Evolutionary conservation across 306 rosid genomes (phyloP).

Genomic region (Hippophae gyantsensis): DNA sequence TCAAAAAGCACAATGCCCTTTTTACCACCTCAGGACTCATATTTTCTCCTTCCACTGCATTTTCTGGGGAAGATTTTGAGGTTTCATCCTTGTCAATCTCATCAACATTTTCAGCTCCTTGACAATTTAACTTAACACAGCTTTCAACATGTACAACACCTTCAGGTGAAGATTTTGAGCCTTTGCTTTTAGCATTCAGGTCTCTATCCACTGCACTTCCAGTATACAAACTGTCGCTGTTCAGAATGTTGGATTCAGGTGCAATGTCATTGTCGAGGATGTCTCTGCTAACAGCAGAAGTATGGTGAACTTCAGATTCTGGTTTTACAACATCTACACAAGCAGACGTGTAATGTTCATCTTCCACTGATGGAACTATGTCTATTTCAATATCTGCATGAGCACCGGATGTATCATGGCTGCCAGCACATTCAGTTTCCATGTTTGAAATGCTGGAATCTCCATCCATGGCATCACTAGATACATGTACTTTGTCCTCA

Average conservation of each 20-base stretch:
- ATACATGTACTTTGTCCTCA: conserved; percentile 9
- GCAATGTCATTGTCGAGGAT: conserved; percentile 9
- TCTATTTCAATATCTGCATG: not conserved
- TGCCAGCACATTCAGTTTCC: conserved; percentile 11
- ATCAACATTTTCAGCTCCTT: conserved; percentile 15
- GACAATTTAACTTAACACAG: conserved; percentile 5
- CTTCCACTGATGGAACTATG: conserved; percentile 1
- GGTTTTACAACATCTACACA: conserved; percentile 12
- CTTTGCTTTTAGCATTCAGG: conserved; percentile 1
- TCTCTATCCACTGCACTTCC: conserved; percentile 14
- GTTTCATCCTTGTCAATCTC: conserved; percentile 24
- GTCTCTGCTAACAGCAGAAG: conserved; percentile 19
- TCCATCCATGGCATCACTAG: conserved; percentile 5
- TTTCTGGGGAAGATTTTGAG: conserved; percentile 28
- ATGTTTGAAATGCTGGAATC: conserved; percentile 14
- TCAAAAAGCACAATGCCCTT: conserved; percentile 52
- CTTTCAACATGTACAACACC: conserved; percentile 16
- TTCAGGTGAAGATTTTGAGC: not conserved
- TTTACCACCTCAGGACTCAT: conserved; percentile 44
- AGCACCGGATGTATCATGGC: conserved; percentile 10
- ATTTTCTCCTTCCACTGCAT: conserved; percentile 36
- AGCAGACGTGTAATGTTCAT: conserved; percentile 1
- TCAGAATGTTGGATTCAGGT: conserved; percentile 16
- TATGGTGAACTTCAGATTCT: conserved; percentile 21
- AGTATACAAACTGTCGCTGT: conserved; percentile 4